Percentiles rank a stretch among this genome's conserved stretches.
phyloP scores from a whole-genome alignment of 2,329 filamentous ascomycete species.

The Pseudonectria foliicola region DNA sequence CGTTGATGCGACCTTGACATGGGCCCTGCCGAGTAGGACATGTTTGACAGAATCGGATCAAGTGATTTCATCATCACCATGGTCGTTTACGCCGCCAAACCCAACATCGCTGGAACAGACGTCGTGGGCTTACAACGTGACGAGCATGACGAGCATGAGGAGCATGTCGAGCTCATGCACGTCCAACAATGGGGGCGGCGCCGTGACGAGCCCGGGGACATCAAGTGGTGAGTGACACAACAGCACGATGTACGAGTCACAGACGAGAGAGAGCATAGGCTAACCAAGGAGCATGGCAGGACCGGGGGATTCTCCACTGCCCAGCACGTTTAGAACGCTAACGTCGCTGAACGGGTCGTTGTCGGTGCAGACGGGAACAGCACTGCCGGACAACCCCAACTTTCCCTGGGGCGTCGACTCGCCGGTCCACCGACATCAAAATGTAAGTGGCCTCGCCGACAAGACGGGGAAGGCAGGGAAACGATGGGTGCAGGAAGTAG shows the following conservation, averaged over 20 bases:
- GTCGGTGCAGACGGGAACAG: constrained; percentile 14
- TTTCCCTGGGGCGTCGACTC: constrained; percentile 31
- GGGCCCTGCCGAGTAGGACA: constrained; percentile 5
- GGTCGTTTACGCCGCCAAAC: constrained; percentile 6
- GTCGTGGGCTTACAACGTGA: constrained; percentile 18
- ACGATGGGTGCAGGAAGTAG: too few species aligned
- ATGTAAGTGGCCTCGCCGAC: constrained; percentile 18
- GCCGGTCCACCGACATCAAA: constrained; percentile 29
- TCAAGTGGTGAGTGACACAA: too few species aligned
- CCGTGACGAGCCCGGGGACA: background rate
- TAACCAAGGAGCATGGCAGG: constrained; percentile 4
- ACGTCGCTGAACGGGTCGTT: constrained; percentile 7
- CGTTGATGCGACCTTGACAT: background rate
- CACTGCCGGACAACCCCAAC: constrained; percentile 24
- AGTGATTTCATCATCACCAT: constrained; percentile 3
- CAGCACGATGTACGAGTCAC: too few species aligned
- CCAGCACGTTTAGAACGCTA: constrained; percentile 17
- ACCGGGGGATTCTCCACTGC: constrained; percentile 1
- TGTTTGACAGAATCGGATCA: constrained; percentile 5
- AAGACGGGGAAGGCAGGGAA: background rate
- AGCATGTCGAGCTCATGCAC: constrained; percentile 6
- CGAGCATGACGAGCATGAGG: constrained; percentile 11
- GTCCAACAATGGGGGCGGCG: constrained; percentile 9
- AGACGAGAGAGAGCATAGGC: background rate
- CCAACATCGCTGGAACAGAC: constrained; percentile 4